Conservation (phyloP, 164 flowering plant genomes). For the Cinnamomum chago region DNA sequence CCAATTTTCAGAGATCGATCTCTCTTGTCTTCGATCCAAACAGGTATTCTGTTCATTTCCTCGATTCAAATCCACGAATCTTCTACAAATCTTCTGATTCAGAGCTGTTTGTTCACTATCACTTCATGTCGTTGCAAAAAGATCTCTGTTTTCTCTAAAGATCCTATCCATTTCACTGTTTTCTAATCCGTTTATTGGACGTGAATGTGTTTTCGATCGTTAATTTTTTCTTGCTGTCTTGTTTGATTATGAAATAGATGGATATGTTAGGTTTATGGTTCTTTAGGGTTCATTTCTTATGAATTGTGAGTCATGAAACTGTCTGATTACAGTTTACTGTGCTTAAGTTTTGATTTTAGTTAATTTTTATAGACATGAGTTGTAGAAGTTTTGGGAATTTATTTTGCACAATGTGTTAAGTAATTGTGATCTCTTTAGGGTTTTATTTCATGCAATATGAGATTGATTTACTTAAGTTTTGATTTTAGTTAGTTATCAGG, state of each 20-base stretch:
- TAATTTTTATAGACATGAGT: background rate
- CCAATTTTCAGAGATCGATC: background rate
- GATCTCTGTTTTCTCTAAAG: background rate
- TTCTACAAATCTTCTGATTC: background rate
- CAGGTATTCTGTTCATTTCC: background rate
- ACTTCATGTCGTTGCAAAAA: background rate
- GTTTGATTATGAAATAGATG: background rate
- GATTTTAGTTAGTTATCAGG: too few relatives aligned
- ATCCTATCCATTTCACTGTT: background rate
- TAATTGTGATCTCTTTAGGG: too few relatives aligned
- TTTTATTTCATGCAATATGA: too few relatives aligned
- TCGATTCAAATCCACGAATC: background rate
- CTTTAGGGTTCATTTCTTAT: background rate
- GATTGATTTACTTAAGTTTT: too few relatives aligned
- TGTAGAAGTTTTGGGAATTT: background rate
- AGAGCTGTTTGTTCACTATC: background rate
- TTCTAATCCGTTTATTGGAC: background rate
- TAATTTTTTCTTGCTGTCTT: background rate
- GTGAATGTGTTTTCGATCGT: background rate
- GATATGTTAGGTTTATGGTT: background rate
- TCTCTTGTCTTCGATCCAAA: background rate
- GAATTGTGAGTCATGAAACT: background rate
- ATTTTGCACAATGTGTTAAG: background rate
- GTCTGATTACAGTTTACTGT: background rate
- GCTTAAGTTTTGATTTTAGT: background rate